Base-by-base conservation (phyloP, 2,329 filamentous ascomycete genomes). In the Fonsecaea erecta region DNA sequence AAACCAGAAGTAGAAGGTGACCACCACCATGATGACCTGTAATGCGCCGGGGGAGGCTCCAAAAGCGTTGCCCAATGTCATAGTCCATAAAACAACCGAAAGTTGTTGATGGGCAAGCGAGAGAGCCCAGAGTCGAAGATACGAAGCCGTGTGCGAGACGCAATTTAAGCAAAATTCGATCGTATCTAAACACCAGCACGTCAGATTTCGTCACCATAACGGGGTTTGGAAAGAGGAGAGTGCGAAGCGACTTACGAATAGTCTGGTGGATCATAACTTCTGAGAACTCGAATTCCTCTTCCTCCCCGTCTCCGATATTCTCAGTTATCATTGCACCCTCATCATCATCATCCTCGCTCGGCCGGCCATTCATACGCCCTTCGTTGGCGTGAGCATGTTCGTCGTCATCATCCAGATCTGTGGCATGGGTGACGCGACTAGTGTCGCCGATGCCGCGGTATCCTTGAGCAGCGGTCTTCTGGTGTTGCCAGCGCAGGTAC, bases 251-350 rank as follows among this genome's bases (percentile, higher is more conserved):
- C 89, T 79, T 88, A 94, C 91, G 96, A 75, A 99, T 99, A 76
- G 97, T 88, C 79, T 99, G 95, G 80, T 99, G 95, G 75, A 99
- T 99, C 93, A 99, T 97, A 69, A 93, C 86, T 78, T 99, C 95
- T 66, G 90, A 87, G 77, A 99, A 99, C 73, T 99, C 95, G 77
- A 99, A 99, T 76, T 99, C 95, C 74, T 95, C 93, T 72, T 97
- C 92, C 72, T 93, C 93, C 55, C 92, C 91, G 34, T 88, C 86
- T 48, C 55, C 65, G 71, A 96, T 87, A 75, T 95, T 92, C 76
- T 96, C 89, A 1, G 92, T 91, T 75, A 97, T 93, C 88, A 97
- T 91, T 62, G 90, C 92, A 52, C 91, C 92, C 71, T 96, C 92
- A 37, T 89, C 89, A 37, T 89, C 89, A 62, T 95, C 93, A 65